Evolutionary conservation across 345 rosid genomes (phyloP).

Genomic region (Reutealis trisperma): DNA sequence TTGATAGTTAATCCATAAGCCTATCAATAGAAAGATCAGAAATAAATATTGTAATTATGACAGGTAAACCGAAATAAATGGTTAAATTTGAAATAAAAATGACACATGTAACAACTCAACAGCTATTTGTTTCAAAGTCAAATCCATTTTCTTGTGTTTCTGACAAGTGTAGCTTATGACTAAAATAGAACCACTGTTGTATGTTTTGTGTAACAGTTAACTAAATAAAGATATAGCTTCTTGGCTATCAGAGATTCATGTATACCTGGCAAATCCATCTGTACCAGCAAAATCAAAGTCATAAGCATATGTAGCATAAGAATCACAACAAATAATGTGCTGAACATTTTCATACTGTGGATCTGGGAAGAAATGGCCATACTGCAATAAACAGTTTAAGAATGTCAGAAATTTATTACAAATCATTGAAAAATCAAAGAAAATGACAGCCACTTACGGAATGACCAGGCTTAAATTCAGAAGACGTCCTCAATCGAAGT

Average conservation of each 20-base stretch:
- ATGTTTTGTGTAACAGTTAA: neutral
- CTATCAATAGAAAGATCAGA: constrained; percentile 2
- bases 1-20: neutral
- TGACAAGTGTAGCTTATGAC: neutral
- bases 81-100: neutral
- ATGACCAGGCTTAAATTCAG: constrained; percentile 87
- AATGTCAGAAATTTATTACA: constrained; percentile 20
- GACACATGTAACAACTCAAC: neutral
- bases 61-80: neutral
- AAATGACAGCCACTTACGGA: constrained; percentile 54
- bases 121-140: neutral
- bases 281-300: constrained; percentile 85
- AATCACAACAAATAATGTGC: constrained; percentile 95
- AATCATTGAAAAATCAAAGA: constrained; percentile 9
- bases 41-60: neutral
- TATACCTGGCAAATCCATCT: constrained; percentile 84
- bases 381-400: constrained; percentile 53
- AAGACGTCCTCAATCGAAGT: constrained; percentile 87
- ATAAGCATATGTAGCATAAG: constrained; percentile 91
- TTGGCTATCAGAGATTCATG: neutral
- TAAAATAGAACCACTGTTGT: neutral
- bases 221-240: neutral
- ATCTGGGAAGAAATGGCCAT: constrained; percentile 97
- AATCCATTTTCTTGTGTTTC: neutral
- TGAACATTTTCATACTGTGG: constrained; percentile 98